Percentiles rank a stretch among this genome's conserved stretches.
Evolutionary conservation across 2,329 filamentous ascomycete species (phyloP).

Genomic region (Claviceps pazoutovae): DNA sequence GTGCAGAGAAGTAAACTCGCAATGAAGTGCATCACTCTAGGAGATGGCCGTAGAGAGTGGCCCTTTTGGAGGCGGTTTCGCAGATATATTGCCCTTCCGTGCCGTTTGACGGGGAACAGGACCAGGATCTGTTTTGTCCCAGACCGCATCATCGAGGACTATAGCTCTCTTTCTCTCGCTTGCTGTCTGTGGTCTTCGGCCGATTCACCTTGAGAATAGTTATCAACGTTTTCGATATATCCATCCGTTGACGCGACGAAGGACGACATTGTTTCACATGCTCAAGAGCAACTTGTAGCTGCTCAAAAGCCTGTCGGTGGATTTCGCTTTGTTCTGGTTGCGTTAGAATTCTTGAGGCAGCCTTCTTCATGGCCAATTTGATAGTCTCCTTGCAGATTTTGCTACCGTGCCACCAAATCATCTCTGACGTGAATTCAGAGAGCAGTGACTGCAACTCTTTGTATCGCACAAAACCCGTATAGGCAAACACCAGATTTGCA

Average conservation of each 20-base stretch:
- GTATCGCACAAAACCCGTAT: slow-evolving; percentile 20
- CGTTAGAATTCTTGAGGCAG: slow-evolving; percentile 14
- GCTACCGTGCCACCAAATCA: slow-evolving; percentile 23
- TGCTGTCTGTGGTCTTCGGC: background rate
- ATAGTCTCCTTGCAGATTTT: slow-evolving; percentile 23
- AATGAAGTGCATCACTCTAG: no score
- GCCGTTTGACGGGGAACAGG: no score
- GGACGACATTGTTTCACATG: slow-evolving; percentile 13
- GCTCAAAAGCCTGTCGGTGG: slow-evolving; percentile 13
- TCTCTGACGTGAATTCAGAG: slow-evolving; percentile 15
- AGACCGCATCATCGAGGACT: no score
- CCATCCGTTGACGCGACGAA: slow-evolving; percentile 7
- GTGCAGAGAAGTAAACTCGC: no score
- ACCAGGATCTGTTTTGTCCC: background rate
- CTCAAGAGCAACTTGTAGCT: slow-evolving; percentile 12
- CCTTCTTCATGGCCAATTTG: slow-evolving; percentile 23
- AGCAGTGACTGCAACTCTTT: slow-evolving; percentile 18
- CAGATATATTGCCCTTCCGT: no score
- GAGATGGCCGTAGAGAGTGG: no score
- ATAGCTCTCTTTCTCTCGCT: no score
- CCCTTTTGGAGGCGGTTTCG: no score
- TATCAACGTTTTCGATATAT: slow-evolving; percentile 9
- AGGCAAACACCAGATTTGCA: slow-evolving; percentile 20
- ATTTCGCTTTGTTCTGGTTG: slow-evolving; percentile 2
- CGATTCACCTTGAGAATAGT: background rate